Base-by-base conservation (phyloP, 2,329 filamentous ascomycete genomes). In the Neocucurbitaria cava region DNA sequence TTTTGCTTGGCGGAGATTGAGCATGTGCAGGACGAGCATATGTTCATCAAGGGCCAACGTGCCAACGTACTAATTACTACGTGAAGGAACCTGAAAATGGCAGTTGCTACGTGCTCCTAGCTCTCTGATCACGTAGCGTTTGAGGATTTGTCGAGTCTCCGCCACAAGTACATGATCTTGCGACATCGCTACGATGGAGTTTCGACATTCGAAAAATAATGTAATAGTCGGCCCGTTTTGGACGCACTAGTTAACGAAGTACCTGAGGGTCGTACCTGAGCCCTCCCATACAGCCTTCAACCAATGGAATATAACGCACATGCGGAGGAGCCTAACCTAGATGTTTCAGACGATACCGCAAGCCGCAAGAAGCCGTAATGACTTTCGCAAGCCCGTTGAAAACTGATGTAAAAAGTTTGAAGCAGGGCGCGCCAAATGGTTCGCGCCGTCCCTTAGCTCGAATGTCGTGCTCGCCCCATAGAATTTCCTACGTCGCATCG, bases 391-490 rank as follows among this genome's bases (percentile, higher is more conserved):
- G 52, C 52, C 26, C 38, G 20, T n/a, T 18, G 36, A 53, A 53
- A 49, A 36, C 28, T 53, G 33, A 38, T 46, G 49, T 39, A 10
- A 44, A 52, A 53, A 28, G 44, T 31, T 23, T 38, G 21, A 26
- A 24, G 42, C 42, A 15, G 30, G 20, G 47, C 5, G 15, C 53
- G 44, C 43, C 18, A 2, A 23, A 31, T 33, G 35, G 31, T 46
- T 31, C 40, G 28, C 40, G 36, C 46, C 39, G 52, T 47, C 49
- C 51, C 48, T n/a, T 59, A 59, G 56, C 53, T 42, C 47, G 46
- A 42, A 65, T 65, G 60, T 65, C 62, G 62, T 65, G 62, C 62
- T 65, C 48, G 62, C 52, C 60, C 62, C 62, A 60, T 58, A 50
- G 44, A 43, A 55, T 42, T 61, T 53, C n/a, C 15, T 17, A 26